Evolutionary conservation across 2,329 filamentous ascomycete genomes (phyloP), one percentile per base, ranked within the genome.

Genomic region (Cladophialophora psammophila): DNA sequence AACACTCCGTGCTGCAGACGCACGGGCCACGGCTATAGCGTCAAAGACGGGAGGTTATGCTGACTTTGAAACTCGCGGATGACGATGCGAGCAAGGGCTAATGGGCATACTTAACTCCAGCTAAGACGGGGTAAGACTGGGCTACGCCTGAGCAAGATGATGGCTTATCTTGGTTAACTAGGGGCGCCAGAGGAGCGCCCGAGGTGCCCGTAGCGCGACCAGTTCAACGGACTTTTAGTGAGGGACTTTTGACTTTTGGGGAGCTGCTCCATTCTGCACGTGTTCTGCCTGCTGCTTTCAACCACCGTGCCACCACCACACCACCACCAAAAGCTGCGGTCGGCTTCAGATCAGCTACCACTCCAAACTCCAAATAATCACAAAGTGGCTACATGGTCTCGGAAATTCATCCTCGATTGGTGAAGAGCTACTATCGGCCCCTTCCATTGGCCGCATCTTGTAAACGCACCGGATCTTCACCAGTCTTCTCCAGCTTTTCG

Each of bases 321-420:
- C 45, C 45, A 50, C 45, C 38, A 50, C 10, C 18, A 18, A 26
- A 50, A 50, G 45, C 45, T 50, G 45, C n/a, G 45, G 5, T 26
- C 45, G 18, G 45, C 26, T n/a, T 50, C 45, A 50, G 45, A 50
- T 50, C 45, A 50, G 45, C 45, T 50, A 50, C 45, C 3, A 50
- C 45, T 26, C 20, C 20, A 26, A 48, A 50, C 45, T 26, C 20
- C 20, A 26, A 48, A 50, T 50, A 20, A 50, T 50, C 8, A 20
- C 45, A 20, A 50, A 50, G 18, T 26, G 45, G 45, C 45, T 32
- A 45, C 34, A 32, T 53, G 32, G 34, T 38, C 34, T 53, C 18
- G n/a, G 35, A 15, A 53, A 38, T 38, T 40, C 58, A 61, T 53
- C 34, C 18, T 32, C 58, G 20, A 53, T 53, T 53, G 18, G 45